Base-by-base conservation (phyloP, 208 protist species). In the Leishmania guyanensis region DNA sequence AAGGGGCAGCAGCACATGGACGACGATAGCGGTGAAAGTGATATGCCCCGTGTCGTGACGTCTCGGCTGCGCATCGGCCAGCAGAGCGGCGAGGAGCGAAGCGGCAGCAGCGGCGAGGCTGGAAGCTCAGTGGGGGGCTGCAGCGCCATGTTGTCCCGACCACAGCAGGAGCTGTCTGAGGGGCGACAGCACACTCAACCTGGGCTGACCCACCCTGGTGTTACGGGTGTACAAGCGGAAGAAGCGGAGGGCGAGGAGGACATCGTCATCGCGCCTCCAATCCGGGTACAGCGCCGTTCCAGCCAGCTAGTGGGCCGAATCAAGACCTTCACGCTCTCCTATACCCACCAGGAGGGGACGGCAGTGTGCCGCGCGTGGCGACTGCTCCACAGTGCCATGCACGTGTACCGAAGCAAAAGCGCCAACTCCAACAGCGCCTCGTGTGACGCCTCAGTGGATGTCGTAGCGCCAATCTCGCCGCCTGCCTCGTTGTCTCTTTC, bases 321-420 rank as follows among this genome's bases (percentile, higher is more conserved):
- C 64, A 97, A 95, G 82, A 90, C 86, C 51, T 95, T 93, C 84
- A 70, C 90, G 20, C 83, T 97, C 72, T 88, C 87, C 43, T 88
- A 93, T 75, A 80, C 87, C 1, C 93, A 97, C 83, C 80, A 84
- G 54, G 91, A 97, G 70, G 93, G 92, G 36, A 80, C 81, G 51
- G 80, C 92, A 53, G 82, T 97, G 46, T 97, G 93, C 76, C 88
- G 93, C 20, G 93, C 86, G 26, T 97, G 93, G 92, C 73, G 81
- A 5, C 82, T 95, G 75, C 88, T 97, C 60, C 91, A 94, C 71
- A 39, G 56, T 22, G 33, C 73, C 26, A 46, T 80, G 16, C 56
- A 64, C 39, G 75, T 70, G 3, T n/a, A 62, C 70, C 79, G 53
- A 48, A 46, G 26, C 65, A 60, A 71, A 26, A 66, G 33, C 48